Evolutionary conservation across 2,329 filamentous ascomycete genomes (phyloP).

Genomic region (Fusarium nanum): DNA sequence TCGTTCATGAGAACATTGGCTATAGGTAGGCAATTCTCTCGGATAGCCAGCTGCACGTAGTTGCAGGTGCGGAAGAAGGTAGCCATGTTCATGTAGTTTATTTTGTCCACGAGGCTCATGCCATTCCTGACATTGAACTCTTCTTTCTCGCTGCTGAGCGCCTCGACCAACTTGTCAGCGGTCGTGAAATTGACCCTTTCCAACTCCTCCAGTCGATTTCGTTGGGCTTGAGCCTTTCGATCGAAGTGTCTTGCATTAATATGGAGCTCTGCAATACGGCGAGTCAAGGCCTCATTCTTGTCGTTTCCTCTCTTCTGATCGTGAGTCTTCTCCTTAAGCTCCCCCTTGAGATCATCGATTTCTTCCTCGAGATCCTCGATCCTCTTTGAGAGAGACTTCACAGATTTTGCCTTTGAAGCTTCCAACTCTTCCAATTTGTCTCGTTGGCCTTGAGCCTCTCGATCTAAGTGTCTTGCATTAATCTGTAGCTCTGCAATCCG

Average conservation of each 20-base stretch:
- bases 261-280: not conserved
- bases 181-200: conserved; percentile 4
- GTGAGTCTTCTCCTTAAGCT: too few relatives aligned
- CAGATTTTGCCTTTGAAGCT: too few relatives aligned
- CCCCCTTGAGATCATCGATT: not conserved
- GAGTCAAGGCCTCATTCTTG: not conserved
- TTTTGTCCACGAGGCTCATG: conserved; percentile 20
- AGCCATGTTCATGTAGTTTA: conserved; percentile 34
- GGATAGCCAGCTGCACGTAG: conserved; percentile 25
- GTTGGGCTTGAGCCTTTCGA: not conserved
- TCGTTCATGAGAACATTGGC: conserved; percentile 16
- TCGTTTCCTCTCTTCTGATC: not conserved
- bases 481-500: not conserved
- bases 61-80: conserved; percentile 32
- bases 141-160: not conserved
- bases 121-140: not conserved
- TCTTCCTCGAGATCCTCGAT: not conserved
- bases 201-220: not conserved
- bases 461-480: not conserved
- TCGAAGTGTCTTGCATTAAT: not conserved
- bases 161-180: conserved; percentile 9
- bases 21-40: not conserved
- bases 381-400: too few relatives aligned
- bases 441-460: not conserved
- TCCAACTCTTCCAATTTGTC: not conserved